Percentiles rank a stretch among this genome's conserved stretches.
phyloP scores from a whole-genome alignment of 257 asterid species.

The Ocimum tenuiflorum region DNA sequence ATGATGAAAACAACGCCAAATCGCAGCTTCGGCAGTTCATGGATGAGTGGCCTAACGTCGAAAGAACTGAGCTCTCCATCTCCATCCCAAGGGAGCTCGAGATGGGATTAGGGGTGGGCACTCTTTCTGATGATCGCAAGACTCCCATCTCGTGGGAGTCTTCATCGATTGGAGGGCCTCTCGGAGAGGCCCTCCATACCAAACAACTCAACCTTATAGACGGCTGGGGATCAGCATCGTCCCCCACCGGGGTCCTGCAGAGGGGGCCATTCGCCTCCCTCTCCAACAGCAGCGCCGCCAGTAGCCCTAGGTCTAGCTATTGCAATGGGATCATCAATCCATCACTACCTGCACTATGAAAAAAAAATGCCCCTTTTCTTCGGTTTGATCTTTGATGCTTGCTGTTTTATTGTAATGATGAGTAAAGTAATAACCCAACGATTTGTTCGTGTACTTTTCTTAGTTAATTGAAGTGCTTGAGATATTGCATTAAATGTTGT shows the following conservation, averaged over 20 bases:
- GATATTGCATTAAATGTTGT: too few species aligned
- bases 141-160: constrained; percentile 73
- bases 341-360: constrained; percentile 39
- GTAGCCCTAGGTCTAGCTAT: constrained; percentile 58
- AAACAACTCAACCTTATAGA: constrained; percentile 55
- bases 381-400: background rate
- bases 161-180: constrained; percentile 72
- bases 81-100: constrained; percentile 58
- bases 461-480: background rate
- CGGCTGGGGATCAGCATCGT: constrained; percentile 54
- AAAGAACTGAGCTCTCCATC: constrained; percentile 66
- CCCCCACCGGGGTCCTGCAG: constrained; percentile 89
- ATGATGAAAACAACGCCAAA: constrained; percentile 18
- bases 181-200: constrained; percentile 71
- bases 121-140: constrained; percentile 12
- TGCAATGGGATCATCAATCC: constrained; percentile 38
- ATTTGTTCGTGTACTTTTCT: background rate
- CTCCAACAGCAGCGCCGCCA: constrained; percentile 73
- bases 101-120: constrained; percentile 65
- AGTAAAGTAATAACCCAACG: background rate
- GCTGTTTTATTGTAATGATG: too few species aligned
- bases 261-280: constrained; percentile 55
- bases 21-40: constrained; percentile 58
- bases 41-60: constrained; percentile 62
- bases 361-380: background rate